Base-by-base conservation (phyloP, 169 alveolate genomes). In the Nephromyces sp. region DNA sequence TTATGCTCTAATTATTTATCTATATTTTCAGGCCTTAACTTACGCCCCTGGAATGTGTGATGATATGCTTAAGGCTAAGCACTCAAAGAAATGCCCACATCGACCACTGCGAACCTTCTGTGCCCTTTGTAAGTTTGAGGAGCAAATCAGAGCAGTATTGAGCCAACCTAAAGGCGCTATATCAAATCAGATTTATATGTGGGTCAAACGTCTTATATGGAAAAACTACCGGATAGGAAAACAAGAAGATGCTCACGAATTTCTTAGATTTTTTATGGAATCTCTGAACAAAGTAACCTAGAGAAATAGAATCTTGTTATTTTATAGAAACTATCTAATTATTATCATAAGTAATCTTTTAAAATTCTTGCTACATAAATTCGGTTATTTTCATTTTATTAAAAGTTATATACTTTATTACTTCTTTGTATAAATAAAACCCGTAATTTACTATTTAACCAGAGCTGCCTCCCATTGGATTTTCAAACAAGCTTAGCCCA, bases 221-320 rank as follows among this genome's bases (percentile, higher is more conserved):
- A 61, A 34, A 6, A 34, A 69, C 6, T 83, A 73, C 27, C 57
- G 82, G n/a, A 75, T 67, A 5, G 86, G 86, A 33, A 32, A 80
- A 21, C 83, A 79, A 77, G 86, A 83, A 15, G 88, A 83, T 25
- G 88, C 88, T 1, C 88, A 83, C 61, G 88, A 83, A 52, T 83
- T 83, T 70, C 52, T 83, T 31, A 68, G 88, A 1, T 83, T 32
- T 24, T 69, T 83, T 30, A 32, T 83, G 1, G 88, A 83, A 52
- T 84, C 86, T 0, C 53, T 83, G 53, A 81, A 74, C 32, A 80
- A 80, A 51, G 78, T 82, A 43, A 43, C n/a, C 57, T 43, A 43
- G n/a, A 43, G 57, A 43, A 43, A n/a, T n/a, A n/a, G n/a, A n/a
- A n/a, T n/a, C n/a, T n/a, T n/a, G n/a, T n/a, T n/a, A n/a, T n/a